Evolutionary conservation across 176 grass and related monocot genomes (phyloP), one percentile per base, ranked within the genome.

Genomic region (Paspalum notatum): DNA sequence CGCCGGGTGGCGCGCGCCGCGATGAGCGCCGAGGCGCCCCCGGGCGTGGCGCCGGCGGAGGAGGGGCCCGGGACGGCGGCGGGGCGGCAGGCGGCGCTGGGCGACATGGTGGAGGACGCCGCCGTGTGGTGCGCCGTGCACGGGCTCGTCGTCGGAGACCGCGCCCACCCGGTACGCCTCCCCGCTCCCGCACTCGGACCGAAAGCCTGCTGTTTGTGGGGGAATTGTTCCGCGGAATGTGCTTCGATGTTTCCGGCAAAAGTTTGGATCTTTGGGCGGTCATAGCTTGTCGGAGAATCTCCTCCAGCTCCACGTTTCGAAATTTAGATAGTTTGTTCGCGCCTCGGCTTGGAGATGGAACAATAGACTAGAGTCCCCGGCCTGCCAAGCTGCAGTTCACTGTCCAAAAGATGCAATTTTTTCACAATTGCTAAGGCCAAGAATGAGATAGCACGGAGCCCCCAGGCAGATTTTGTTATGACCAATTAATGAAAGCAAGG

Each of bases 111-210:
- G 42, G 87, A 84, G 21, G 83, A 83, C 8, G 89, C 92, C 17
- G 16, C 87, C 37, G 76, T 89, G 12, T 94, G 92, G 92, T 86
- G 83, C 62, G 82, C 89, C 81, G 70, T 81, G 37, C 43, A 94
- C 84, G 92, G 92, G 46, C 83, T 94, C 21, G 75, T 94, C 64
- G 92, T 94, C 54, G 92, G 92, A 62, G 91, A 94, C 62, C 88
- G 88, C 68, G 56, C 71, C 5, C 22, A 85, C 21, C 72, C 67
- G 89, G 89, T 94, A 84, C 32, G 76, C 38, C 21, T 17, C 32
- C 41, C 10, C 27, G 1, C 27, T 44, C 9, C 38, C 20, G 12
- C 17, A 22, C 12, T 24, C 25, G 4, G 9, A 18, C 61, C 56
- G 3, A 21, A 46, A 55, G 38, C 4, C 17, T 70, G 26, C 55